Evolutionary conservation across 345 rosid genomes (phyloP).

Genomic region (Dovyalis caffra): DNA sequence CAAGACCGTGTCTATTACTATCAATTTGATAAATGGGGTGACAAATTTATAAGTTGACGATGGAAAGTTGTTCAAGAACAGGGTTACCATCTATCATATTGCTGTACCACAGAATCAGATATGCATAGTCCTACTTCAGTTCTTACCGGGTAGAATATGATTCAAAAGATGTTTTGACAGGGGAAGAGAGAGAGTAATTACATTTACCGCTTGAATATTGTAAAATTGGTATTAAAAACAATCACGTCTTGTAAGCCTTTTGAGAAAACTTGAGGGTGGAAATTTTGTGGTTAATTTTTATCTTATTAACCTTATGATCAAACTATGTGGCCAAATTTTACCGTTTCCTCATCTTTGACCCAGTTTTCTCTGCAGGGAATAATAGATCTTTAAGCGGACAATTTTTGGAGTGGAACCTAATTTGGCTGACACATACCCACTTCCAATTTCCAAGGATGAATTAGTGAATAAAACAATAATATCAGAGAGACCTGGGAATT

Average conservation of each 20-base stretch:
- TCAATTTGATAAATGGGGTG: slow-evolving; percentile 31
- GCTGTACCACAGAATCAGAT: neutral
- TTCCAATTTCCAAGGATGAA: no score
- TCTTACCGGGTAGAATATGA: neutral
- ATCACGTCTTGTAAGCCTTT: neutral
- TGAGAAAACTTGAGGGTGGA: neutral
- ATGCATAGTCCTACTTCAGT: neutral
- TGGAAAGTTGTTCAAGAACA: slow-evolving; percentile 4
- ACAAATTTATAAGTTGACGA: slow-evolving; percentile 21
- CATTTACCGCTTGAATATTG: neutral
- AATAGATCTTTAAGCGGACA: neutral
- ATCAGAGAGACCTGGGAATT: neutral
- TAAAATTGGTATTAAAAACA: neutral
- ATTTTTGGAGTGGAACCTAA: neutral
- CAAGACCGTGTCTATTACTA: slow-evolving; percentile 39
- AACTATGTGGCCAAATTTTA: neutral
- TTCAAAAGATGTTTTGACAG: neutral
- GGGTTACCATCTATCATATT: neutral
- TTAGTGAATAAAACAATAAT: neutral
- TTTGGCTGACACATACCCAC: neutral
- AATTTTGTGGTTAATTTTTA: slow-evolving; percentile 8
- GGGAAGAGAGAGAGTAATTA: neutral
- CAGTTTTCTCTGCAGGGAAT: neutral
- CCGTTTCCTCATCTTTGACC: neutral
- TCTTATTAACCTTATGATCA: neutral